Percentiles rank a stretch among this genome's conserved stretches.
These are phyloP conservation scores for Cryptococcus floricola DNA, from an alignment of 1,284 basidiomycete genomes.

Conservation along the genomic window DNA sequence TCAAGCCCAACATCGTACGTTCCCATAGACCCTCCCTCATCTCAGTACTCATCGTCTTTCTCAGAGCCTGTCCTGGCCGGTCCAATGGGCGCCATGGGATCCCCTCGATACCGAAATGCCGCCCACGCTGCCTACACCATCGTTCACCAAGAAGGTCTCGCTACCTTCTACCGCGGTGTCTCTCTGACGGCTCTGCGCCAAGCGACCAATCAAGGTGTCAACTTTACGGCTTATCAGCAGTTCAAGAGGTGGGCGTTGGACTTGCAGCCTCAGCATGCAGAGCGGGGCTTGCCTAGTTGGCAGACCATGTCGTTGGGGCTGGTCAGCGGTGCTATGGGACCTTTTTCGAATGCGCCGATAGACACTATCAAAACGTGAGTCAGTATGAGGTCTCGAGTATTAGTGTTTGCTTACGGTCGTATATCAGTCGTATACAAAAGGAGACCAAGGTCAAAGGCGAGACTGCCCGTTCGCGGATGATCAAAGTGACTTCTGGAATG, in stretches of 20 bases:
- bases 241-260: slow-evolving; percentile 77
- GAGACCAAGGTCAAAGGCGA: slow-evolving; percentile 71
- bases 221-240: slow-evolving; percentile 98
- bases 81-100: slow-evolving; percentile 64
- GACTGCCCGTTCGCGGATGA: slow-evolving; percentile 67
- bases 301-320: slow-evolving; percentile 93
- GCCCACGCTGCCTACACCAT: slow-evolving; percentile 96
- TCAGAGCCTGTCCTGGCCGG: slow-evolving; percentile 80
- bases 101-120: slow-evolving; percentile 88
- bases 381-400: not conserved
- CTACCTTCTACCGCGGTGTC: slow-evolving; percentile 88
- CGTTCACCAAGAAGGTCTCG: slow-evolving; percentile 83
- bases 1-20: slow-evolving; percentile 81
- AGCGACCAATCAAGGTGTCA: slow-evolving; percentile 97
- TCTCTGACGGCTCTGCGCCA: slow-evolving; percentile 88
- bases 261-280: slow-evolving; percentile 69
- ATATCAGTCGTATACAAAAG: slow-evolving; percentile 61
- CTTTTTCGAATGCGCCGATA: slow-evolving; percentile 94
- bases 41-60: not conserved
- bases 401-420: no score
- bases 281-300: slow-evolving; percentile 70
- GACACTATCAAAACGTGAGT: slow-evolving; percentile 88
- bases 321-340: slow-evolving; percentile 94
- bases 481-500: slow-evolving; percentile 82
- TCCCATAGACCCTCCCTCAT: not conserved